Base-by-base conservation (phyloP, 768 basidiomycete genomes). In the Kwoniella mangroviensis region DNA sequence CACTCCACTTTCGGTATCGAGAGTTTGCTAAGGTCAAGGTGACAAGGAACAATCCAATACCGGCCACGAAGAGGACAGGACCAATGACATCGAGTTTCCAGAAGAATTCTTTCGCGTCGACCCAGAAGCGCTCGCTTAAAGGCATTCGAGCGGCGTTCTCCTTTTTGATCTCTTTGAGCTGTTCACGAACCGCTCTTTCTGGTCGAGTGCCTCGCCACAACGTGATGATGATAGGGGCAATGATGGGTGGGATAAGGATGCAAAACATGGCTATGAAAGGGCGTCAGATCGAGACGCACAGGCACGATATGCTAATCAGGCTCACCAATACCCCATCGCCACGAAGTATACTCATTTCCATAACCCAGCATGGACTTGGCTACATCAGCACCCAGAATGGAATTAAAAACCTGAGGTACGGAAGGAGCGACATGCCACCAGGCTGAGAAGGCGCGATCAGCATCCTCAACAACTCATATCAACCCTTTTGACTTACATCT, bases 51-150 rank as follows among this genome's bases (percentile, higher is more conserved):
- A 83, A 70, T 22, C 80, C 82, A 52, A 77, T 70, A 10, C 79
- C 79, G n/a, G 70, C 77, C 2, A 81, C 78, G 54, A 83, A 74
- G 57, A 83, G 74, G 12, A 81, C 24, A 1, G 82, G 70, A 17
- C 82, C 82, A 65, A 82, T 74, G n/a, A 81, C 54, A 68, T 83
- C 82, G 57, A 83, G 75, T 63, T 81, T 74, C 81, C 81, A 83
- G 74, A 82, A 82, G 43, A 77, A 26, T 4, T 49, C 43, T 28
- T 68, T 65, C 19, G 58, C 45, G 43, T 67, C 59, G 34, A 69
- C 45, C 62, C 60, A 59, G 26, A 63, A 57, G 41, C 59, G 59
- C 13, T 59, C 34, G 28, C 61, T 26, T 28, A 60, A 41, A 6
- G 57, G 28, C 6, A 26, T 56, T n/a, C 45, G 26, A 19, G 57